Base-by-base conservation (phyloP, 148 eudicot genomes). In the Limonium bicolor region DNA sequence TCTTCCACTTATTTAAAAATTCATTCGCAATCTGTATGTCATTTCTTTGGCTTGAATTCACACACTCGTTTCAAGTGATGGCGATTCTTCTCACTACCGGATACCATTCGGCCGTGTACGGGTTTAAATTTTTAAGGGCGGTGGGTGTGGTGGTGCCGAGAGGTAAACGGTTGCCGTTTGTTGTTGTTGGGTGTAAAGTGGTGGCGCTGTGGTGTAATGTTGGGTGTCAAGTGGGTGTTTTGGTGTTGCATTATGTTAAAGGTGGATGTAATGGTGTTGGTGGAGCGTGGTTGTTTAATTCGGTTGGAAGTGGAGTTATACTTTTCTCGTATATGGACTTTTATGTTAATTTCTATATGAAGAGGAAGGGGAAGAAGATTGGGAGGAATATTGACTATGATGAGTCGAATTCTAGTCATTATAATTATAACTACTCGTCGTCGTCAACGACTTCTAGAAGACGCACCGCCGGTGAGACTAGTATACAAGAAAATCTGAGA, bases 201-300 rank as follows among this genome's bases (percentile, higher is more conserved):
- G 60, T 62, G 9, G 24, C 71, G 32, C 5, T 76, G 41, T 60
- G 58, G 2, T 68, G 69, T 23, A 71, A 67, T 37, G 28, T 64
- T 24, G 54, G 33, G 0, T 64, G 69, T 36, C 82, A 76, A 23
- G 50, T 54, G 5, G 77, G 74, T 8, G 82, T 64, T 0, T 31
- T 76, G 28, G 22, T 53, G 20, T 20, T 76, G 43, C 77, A 71
- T 36, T 54, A 36, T n/a, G 25, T 36, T 5, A 67, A 61, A 36
- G 74, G 82, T 22, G 82, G 82, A 41, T 76, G 82, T 35, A 67
- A 65, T 42, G 82, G 82, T 13, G 68, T 71, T 29, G 74, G 82
- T 0, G 74, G 71, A 2, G 48, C 48, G 9, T 71, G 68, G 82
- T 31, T 41, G 9, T 55, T 76, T 29, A 64, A 76, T 36, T 61